Base-by-base conservation (phyloP, 1,284 basidiomycete species). In the Rhizoctonia solani region DNA sequence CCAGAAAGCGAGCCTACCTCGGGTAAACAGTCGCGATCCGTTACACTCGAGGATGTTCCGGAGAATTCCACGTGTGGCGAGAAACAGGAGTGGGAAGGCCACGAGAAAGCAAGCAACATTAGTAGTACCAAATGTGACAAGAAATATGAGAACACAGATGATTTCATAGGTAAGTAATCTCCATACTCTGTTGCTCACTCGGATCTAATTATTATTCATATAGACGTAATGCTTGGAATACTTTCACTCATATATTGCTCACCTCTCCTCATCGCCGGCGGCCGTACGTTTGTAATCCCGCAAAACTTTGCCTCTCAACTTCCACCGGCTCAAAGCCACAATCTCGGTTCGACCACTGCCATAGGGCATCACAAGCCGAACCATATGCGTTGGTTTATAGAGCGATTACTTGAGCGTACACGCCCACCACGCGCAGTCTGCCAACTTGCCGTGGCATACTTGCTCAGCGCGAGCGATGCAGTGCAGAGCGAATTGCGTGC, bases 241-340 rank as follows among this genome's bases (percentile, higher is more conserved):
- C 47, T 63, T 23, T 63, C 58, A 23, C 58, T 63, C 46, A 63
- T 63, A 2, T 63, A 63, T 47, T 63, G 58, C 30, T 63, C 58
- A 23, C 58, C 58, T 11, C 47, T 63, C 47, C 47, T 63, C 42
- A 63, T 63, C 34, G 29, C 58, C 11, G 58, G 58, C 27, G 58
- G 58, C 19, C 58, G 58, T n/a, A 63, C 58, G 19, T 63, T 63
- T 25, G 58, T 63, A 30, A 49, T 63, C 21, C 58, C 58, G 2
- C 58, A 63, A n/a, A 63, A 63, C 47, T 63, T 63, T 41, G 2
- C 58, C 21, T 23, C 29, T 14, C 58, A 50, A 29, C 58, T 47
- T 37, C 34, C 58, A 13, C 56, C 56, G 8, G 41, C 21, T 59
- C 32, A 50, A 25, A 13, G 2, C 29, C 30, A 25, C 47, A 9